Evolutionary conservation across 192 early-diverging fungal genomes (phyloP).

Genomic region (Coemansia asiatica): DNA sequence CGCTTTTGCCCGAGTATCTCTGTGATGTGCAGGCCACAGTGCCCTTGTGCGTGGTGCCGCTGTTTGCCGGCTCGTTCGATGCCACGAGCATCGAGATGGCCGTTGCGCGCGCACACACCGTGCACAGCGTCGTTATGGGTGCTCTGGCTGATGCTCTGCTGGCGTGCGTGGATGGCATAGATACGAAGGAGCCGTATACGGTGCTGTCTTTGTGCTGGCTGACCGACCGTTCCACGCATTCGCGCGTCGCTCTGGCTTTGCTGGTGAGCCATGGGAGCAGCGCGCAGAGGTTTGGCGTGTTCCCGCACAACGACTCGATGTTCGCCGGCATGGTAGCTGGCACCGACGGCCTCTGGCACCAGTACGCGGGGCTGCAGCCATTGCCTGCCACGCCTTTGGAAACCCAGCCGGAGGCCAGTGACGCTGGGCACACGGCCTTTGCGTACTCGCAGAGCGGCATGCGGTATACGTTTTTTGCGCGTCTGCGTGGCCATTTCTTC

Average conservation of each 20-base stretch:
- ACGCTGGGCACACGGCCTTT: slow-evolving; percentile 22
- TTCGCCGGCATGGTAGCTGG: slow-evolving; percentile 29
- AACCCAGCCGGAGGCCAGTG: slow-evolving; percentile 10
- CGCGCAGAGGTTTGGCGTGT: slow-evolving; percentile 38
- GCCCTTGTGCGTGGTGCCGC: slow-evolving; percentile 28
- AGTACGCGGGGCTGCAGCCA: slow-evolving; percentile 18
- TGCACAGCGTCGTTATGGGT: slow-evolving; percentile 13
- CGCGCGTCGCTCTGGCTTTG: slow-evolving; percentile 29
- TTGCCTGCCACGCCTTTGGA: slow-evolving; percentile 10
- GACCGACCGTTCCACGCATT: slow-evolving; percentile 32
- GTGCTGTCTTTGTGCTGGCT: slow-evolving; percentile 43
- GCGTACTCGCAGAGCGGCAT: slow-evolving; percentile 42
- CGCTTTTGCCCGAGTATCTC: slow-evolving; percentile 22
- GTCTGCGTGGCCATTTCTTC: slow-evolving; percentile 45
- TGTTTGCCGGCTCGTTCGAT: slow-evolving; percentile 32
- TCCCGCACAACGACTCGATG: slow-evolving; percentile 51
- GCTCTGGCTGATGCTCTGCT: slow-evolving; percentile 24
- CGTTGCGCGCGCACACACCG: slow-evolving; percentile 14
- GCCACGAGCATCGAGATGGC: slow-evolving; percentile 39
- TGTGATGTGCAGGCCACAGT: not conserved
- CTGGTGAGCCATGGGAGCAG: slow-evolving; percentile 45
- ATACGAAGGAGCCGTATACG: slow-evolving; percentile 29
- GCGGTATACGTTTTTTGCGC: slow-evolving; percentile 42
- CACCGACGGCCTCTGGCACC: slow-evolving; percentile 40
- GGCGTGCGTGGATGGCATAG: slow-evolving; percentile 22